These are phyloP conservation scores for Monosporozyma solicola DNA, from an alignment of 805 yeast genomes.

Conservation along the genomic window DNA sequence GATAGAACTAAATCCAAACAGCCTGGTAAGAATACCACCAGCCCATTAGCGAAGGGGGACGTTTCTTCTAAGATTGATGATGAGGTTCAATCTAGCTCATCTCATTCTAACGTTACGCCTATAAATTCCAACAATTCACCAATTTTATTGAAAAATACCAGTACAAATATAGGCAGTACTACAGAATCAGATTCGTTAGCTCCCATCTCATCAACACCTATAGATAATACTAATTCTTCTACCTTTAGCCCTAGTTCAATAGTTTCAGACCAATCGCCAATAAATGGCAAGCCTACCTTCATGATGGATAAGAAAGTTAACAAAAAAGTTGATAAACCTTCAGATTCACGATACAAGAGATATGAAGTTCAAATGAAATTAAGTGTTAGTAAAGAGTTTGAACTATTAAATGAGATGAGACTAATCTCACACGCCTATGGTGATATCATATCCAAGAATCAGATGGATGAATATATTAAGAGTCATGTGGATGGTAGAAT, in stretches of 20 bases:
- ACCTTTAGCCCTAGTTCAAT: not conserved
- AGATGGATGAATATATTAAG: conserved; percentile 8
- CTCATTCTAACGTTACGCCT: not conserved
- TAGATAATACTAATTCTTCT: not conserved
- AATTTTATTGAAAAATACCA: not conserved
- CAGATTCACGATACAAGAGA: conserved; percentile 5
- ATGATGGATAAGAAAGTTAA: not conserved
- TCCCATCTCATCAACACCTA: not conserved
- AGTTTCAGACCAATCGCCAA: not conserved
- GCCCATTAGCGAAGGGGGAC: not conserved
- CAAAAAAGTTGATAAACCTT: not conserved
- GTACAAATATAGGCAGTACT: not conserved
- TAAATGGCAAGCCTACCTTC: not conserved
- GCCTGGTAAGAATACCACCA: not conserved
- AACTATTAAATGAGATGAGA: conserved; percentile 11
- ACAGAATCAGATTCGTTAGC: not conserved
- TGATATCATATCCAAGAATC: conserved; percentile 14
- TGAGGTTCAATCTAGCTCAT: not conserved
- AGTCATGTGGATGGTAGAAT: conserved; percentile 10
- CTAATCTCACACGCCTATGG: conserved; percentile 14
- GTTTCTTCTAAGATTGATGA: not conserved
- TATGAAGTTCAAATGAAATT: conserved; percentile 22
- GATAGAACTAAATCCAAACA: conserved; percentile 9
- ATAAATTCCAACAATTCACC: not conserved
- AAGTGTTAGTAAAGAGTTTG: conserved; percentile 14